Evolutionary conservation across 441 rosid species (phyloP), one percentile per base, ranked within the genome.

Genomic region (Gossypium schwendimanii): DNA sequence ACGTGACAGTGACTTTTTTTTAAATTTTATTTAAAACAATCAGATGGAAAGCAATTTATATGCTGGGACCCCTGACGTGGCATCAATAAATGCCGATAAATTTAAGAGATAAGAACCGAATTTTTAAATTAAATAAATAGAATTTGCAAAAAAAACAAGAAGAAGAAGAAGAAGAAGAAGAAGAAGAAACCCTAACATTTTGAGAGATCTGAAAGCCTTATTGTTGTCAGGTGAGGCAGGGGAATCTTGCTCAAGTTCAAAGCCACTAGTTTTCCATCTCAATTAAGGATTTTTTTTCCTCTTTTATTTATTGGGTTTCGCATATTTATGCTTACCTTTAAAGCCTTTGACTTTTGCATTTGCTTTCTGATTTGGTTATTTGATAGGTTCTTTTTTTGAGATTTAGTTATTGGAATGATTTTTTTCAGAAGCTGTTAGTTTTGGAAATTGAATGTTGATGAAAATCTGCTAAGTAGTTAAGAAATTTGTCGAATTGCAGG

Each of bases 1-100:
- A 49, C 58, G 57, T 66, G 69, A 63, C 53, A 41, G 4, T 66
- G 23, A 24, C 15, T 52, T 15, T 15, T 50, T 50, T 2, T 4
- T 0, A 4, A 8, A 41, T 41, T 49, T 49, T 49, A 10, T 3
- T 15, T 4, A 0, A 10, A 60, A 24, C 4, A 52, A 52, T 15
- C 17, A 58, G 33, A 63, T 47, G 21, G 39, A 66, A n/a, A 47
- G 6, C 3, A 24, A 8, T n/a, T 47, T 57, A 47, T 47, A 55
- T 21, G 23, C n/a, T 45, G 57, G 70, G 57, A 66, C 70, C 24
- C 23, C 0, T 26, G 8, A 67, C 58, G 71, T 67, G 71, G 59
- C 71, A 15, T 26, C 44, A 3, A 28, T 14, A 11, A 6, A 49
- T 26, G 59, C 59, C 59, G 71, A 50, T 10, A 8, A n/a, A 5